phyloP scores from a whole-genome alignment of 1,284 basidiomycete species.

The Trichosporon sp. region DNA sequence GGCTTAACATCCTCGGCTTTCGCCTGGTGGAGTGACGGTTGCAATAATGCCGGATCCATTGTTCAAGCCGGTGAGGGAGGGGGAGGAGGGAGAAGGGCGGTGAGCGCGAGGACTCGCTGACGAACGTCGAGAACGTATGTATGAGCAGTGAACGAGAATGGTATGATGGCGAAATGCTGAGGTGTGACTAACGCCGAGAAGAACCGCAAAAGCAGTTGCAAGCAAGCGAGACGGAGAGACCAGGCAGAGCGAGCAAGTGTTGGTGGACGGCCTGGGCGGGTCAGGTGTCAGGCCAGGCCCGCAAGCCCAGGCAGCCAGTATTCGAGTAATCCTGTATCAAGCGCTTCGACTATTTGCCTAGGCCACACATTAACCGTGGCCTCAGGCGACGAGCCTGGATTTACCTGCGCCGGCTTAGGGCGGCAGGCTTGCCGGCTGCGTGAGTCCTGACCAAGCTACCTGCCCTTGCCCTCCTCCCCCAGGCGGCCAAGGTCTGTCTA shows the following conservation, averaged over 20 bases:
- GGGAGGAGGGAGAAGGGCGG: not conserved
- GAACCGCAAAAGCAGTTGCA: not conserved
- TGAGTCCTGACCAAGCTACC: not conserved
- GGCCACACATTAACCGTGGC: conserved; percentile 3
- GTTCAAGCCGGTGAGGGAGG: conserved; percentile 16
- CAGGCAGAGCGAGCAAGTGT: not conserved
- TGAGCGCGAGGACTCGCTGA: conserved; percentile 15
- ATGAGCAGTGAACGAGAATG: conserved; percentile 10
- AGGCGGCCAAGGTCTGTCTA: not conserved
- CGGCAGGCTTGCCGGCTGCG: not conserved
- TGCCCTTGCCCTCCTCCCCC: not conserved
- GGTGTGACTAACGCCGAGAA: conserved; percentile 11
- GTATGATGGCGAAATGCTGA: not conserved
- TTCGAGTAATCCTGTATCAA: not conserved
- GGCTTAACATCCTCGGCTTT: conserved; percentile 12
- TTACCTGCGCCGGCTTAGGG: not conserved
- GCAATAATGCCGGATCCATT: conserved; percentile 19
- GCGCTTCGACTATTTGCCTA: not conserved
- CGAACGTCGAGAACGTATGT: not conserved
- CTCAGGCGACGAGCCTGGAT: not conserved
- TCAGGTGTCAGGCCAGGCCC: conserved; percentile 2
- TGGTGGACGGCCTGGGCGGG: conserved; percentile 6
- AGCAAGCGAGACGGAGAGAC: not conserved
- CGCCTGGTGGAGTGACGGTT: not conserved
- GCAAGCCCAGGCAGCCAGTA: not conserved